phyloP scores from a whole-genome alignment of 768 basidiomycete species.

The Leccinellum luteum region DNA sequence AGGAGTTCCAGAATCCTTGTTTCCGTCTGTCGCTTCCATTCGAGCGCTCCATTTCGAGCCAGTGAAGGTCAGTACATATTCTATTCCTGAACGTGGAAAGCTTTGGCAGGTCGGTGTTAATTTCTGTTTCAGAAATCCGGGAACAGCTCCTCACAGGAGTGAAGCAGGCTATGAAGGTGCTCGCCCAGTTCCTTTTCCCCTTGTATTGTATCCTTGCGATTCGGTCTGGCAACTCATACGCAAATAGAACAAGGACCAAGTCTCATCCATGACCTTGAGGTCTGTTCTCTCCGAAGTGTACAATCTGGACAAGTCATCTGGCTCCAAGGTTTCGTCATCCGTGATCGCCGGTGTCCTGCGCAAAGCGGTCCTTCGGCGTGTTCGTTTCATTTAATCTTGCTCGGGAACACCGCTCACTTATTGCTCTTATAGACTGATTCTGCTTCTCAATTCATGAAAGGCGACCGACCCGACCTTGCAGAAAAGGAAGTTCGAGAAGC shows the following conservation, averaged over 20 bases:
- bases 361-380: conserved; percentile 57
- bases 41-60: conserved; percentile 3
- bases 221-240: conserved; percentile 1
- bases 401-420: conserved; percentile 4
- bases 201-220: background rate
- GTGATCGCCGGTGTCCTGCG: conserved; percentile 52
- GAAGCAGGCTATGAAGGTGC: conserved; percentile 69
- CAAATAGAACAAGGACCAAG: conserved; percentile 52
- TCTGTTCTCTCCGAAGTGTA: conserved; percentile 70
- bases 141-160: conserved; percentile 49
- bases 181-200: conserved; percentile 1
- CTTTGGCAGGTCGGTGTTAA: background rate
- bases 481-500: conserved; percentile 59
- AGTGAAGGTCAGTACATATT: conserved; percentile 21
- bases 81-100: background rate
- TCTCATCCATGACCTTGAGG: conserved; percentile 58
- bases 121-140: conserved; percentile 45
- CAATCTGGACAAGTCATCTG: conserved; percentile 56
- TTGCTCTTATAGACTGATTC: conserved; percentile 50
- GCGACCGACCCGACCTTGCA: conserved; percentile 63
- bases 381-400: conserved; percentile 34
- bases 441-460: conserved; percentile 51
- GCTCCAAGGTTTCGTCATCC: conserved; percentile 44
- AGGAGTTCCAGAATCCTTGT: conserved; percentile 9
- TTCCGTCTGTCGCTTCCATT: conserved; percentile 11